These are phyloP conservation scores for Pinus tabuliformis DNA, from an alignment of 75 land plant genomes.

Conservation along the genomic window DNA sequence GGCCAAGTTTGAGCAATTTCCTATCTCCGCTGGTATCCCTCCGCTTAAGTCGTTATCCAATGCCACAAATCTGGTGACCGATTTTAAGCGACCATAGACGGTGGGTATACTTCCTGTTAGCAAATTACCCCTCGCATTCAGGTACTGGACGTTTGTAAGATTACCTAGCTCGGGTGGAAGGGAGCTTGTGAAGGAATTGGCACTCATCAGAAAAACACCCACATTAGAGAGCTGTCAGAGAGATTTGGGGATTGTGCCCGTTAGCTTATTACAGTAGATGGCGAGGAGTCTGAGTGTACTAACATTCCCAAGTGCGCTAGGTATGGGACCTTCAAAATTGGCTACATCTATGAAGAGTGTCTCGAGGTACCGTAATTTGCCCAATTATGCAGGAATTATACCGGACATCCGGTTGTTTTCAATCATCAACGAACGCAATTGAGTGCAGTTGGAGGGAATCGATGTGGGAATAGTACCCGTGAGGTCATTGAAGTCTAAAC, in stretches of 20 bases:
- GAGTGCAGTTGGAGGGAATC: background rate
- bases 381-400: background rate
- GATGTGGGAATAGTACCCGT: conserved; percentile 17
- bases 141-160: conserved; percentile 25
- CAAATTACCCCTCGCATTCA: conserved; percentile 35
- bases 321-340: conserved; percentile 25
- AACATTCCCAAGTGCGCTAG: conserved; percentile 43
- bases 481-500: conserved; percentile 7
- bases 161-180: conserved; percentile 53
- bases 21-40: conserved; percentile 63
- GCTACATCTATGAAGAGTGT: background rate
- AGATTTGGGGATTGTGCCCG: conserved; percentile 61
- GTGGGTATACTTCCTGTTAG: conserved; percentile 58
- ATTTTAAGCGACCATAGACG: conserved; percentile 32
- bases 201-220: conserved; percentile 32
- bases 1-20: conserved; percentile 34
- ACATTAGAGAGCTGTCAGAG: conserved; percentile 39
- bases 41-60: conserved; percentile 48
- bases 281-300: conserved; percentile 25
- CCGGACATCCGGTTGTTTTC: background rate
- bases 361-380: background rate
- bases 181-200: conserved; percentile 55
- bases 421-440: background rate
- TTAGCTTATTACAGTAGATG: conserved; percentile 37
- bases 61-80: conserved; percentile 26